phyloP scores from a whole-genome alignment of 495 filamentous ascomycete species.

The Oidiodendron maius region DNA sequence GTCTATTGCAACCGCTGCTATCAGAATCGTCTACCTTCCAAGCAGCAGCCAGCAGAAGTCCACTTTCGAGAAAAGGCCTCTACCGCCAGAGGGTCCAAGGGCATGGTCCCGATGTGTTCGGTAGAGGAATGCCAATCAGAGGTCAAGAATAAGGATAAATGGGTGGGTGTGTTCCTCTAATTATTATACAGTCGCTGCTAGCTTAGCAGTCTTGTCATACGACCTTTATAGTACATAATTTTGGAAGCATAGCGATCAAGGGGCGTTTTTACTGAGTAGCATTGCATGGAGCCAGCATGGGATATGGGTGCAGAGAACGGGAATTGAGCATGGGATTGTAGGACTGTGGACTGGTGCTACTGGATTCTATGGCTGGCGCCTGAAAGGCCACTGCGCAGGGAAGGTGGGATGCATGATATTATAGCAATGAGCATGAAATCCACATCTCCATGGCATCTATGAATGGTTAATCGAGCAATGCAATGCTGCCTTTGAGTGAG shows the following conservation, averaged over 20 bases:
- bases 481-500: too few species aligned
- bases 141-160: slow-evolving; percentile 23
- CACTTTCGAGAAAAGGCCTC: slow-evolving; percentile 30
- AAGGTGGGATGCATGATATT: too few species aligned
- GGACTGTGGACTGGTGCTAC: too few species aligned
- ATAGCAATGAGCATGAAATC: too few species aligned
- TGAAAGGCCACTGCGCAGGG: too few species aligned
- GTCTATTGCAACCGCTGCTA: slow-evolving; percentile 69
- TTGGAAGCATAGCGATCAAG: slow-evolving; percentile 11
- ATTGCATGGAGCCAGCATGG: slow-evolving; percentile 15
- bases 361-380: too few species aligned
- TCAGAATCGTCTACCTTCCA: slow-evolving; percentile 38
- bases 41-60: slow-evolving; percentile 28
- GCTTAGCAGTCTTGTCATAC: too few species aligned
- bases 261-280: slow-evolving; percentile 3
- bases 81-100: neutral
- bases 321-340: neutral
- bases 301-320: slow-evolving; percentile 1
- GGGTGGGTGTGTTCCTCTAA: slow-evolving; percentile 24
- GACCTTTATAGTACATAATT: slow-evolving; percentile 5
- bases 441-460: too few species aligned
- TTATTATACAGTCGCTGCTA: too few species aligned
- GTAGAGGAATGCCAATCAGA: slow-evolving; percentile 39
- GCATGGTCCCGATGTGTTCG: slow-evolving; percentile 31
- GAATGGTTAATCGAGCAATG: too few species aligned